Conservation (phyloP, 2,329 filamentous ascomycete species). For the Cercospora zeae-maydis region DNA sequence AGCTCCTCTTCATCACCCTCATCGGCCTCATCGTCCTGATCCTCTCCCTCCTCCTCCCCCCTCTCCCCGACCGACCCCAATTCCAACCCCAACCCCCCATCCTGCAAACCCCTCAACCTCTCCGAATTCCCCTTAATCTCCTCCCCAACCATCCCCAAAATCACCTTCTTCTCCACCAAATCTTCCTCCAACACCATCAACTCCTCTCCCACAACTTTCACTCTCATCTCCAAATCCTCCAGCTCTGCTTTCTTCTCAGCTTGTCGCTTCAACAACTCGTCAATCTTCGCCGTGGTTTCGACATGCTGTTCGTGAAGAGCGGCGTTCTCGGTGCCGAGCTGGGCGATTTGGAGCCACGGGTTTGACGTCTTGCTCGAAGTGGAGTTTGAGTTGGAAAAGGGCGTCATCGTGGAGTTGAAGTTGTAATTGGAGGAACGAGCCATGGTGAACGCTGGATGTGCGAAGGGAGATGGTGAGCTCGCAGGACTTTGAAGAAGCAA, state of each 20-base stretch:
- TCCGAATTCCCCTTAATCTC: background rate
- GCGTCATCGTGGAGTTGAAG: too few species aligned
- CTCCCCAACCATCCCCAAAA: background rate
- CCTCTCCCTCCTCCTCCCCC: too few species aligned
- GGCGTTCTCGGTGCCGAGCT: background rate
- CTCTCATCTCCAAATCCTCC: background rate
- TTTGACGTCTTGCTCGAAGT: too few species aligned
- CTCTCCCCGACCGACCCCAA: too few species aligned
- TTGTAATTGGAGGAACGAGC: too few species aligned
- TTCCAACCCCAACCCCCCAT: too few species aligned
- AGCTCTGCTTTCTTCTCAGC: background rate
- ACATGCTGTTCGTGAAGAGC: background rate
- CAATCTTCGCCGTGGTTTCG: background rate
- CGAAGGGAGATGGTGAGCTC: too few species aligned
- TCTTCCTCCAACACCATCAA: background rate
- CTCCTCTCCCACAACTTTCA: background rate
- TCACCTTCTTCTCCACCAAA: background rate
- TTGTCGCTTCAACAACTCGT: background rate
- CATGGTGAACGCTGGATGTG: too few species aligned
- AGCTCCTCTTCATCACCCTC: background rate
- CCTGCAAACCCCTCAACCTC: background rate
- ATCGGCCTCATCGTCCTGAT: background rate
- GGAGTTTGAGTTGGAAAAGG: too few species aligned
- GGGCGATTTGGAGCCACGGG: background rate
- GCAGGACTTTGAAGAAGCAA: too few species aligned